Conservation (phyloP, 768 basidiomycete genomes). For the Serendipita sp. region DNA sequence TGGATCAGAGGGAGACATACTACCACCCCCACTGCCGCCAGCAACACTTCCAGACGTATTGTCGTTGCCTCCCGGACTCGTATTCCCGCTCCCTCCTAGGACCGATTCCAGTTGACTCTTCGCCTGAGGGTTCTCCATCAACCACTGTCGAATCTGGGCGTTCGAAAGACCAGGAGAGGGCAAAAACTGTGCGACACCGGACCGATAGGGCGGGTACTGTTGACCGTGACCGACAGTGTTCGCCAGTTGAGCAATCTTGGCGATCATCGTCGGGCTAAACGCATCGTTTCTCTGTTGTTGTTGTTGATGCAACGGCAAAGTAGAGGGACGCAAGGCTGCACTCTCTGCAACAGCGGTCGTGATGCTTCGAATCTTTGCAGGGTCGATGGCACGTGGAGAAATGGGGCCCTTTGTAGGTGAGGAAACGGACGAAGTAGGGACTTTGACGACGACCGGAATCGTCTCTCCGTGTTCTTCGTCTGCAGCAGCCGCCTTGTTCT, state of each 20-base stretch:
- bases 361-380: background rate
- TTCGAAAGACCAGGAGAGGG: slow-evolving; percentile 9
- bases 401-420: background rate
- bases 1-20: slow-evolving; percentile 79
- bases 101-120: slow-evolving; percentile 67
- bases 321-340: background rate
- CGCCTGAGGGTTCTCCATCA: slow-evolving; percentile 42
- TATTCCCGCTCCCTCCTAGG: slow-evolving; percentile 32
- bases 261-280: background rate
- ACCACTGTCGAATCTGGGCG: slow-evolving; percentile 49
- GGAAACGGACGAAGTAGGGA: background rate
- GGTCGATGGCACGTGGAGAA: background rate
- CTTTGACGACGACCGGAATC: background rate
- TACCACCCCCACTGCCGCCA: slow-evolving; percentile 30
- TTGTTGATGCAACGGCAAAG: background rate
- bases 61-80: background rate
- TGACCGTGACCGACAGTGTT: slow-evolving; percentile 1
- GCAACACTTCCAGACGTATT: background rate
- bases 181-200: slow-evolving; percentile 6
- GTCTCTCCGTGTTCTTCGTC: slow-evolving; percentile 2
- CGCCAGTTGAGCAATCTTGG: slow-evolving; percentile 6
- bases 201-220: background rate
- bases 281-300: background rate
- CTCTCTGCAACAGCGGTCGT: background rate
- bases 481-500: slow-evolving; percentile 35